A percentile compares a stretch with the other conserved stretches of the same genome.
phyloP scores from a whole-genome alignment of 2,329 filamentous ascomycete species.

The Alternaria arborescens region DNA sequence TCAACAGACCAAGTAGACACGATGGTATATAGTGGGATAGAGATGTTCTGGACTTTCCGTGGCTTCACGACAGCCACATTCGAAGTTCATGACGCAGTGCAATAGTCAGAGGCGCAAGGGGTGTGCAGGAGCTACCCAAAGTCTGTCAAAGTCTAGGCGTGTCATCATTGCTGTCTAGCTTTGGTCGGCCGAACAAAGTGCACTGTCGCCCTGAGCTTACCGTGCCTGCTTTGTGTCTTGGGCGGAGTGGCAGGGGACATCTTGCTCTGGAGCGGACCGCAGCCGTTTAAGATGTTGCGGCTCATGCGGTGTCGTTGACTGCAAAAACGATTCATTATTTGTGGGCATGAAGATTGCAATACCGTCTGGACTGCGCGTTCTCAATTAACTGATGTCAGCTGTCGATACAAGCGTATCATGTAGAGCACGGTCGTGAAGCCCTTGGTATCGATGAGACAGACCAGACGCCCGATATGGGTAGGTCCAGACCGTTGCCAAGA shows the following conservation, averaged over 20 bases:
- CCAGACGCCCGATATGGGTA: constrained; percentile 5
- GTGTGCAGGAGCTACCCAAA: not conserved
- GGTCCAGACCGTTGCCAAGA: constrained; percentile 42
- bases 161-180: not conserved
- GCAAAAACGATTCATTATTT: not conserved
- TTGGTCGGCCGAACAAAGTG: not conserved
- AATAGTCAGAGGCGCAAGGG: not conserved
- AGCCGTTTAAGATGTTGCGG: not conserved
- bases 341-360: not conserved
- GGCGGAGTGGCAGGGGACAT: not conserved
- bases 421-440: constrained; percentile 8
- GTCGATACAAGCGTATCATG: constrained; percentile 10
- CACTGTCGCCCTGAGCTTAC: constrained; percentile 1
- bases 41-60: not conserved
- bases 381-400: constrained; percentile 7
- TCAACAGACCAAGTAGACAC: not conserved
- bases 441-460: constrained; percentile 11
- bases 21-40: not conserved
- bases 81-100: not conserved
- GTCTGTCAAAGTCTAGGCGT: constrained; percentile 1
- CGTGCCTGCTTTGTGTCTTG: not conserved
- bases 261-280: constrained; percentile 6
- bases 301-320: not conserved
- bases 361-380: not conserved
- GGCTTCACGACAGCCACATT: constrained; percentile 1